Percentiles rank a stretch among this genome's conserved stretches.
Evolutionary conservation across 306 rosid species (phyloP).

Genomic region (Vigna hirtella): DNA sequence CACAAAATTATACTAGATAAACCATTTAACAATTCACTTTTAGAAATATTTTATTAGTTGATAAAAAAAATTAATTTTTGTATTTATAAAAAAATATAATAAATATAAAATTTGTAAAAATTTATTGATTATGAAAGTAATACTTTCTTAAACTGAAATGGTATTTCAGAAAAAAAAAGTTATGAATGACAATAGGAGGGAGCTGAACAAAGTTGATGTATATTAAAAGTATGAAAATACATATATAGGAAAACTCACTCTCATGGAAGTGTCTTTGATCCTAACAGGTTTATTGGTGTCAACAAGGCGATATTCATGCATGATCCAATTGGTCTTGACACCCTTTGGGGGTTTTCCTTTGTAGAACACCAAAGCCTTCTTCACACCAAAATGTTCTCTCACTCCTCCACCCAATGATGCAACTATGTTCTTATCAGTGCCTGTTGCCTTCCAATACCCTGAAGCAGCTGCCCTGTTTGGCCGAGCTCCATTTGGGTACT

Average conservation of each 20-base stretch:
- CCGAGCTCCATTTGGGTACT: constrained; percentile 22
- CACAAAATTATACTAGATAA: too few relatives aligned
- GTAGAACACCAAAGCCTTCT: constrained; percentile 25
- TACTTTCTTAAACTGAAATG: too few relatives aligned
- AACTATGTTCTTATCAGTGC: constrained; percentile 31
- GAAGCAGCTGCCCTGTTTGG: constrained; percentile 29
- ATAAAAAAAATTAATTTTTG: too few relatives aligned
- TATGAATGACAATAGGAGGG: too few relatives aligned
- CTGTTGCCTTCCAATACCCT: constrained; percentile 30
- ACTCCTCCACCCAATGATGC: background rate
- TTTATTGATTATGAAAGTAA: too few relatives aligned
- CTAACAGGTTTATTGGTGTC: constrained; percentile 14
- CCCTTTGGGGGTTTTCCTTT: constrained; percentile 30
- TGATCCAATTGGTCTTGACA: constrained; percentile 15
- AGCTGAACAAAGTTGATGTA: too few relatives aligned
- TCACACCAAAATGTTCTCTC: constrained; percentile 21
- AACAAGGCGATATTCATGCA: constrained; percentile 28
- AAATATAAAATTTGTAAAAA: too few relatives aligned
- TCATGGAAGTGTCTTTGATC: constrained; percentile 16
- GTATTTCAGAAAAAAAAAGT: too few relatives aligned
- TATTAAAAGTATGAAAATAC: background rate
- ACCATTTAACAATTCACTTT: too few relatives aligned
- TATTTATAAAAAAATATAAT: too few relatives aligned
- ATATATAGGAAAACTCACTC: background rate
- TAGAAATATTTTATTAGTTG: too few relatives aligned